A percentile compares a stretch with the other conserved stretches of the same genome.
Evolutionary conservation across 2,329 filamentous ascomycete species (phyloP).

Genomic region (Aaosphaeria pasadenensis): DNA sequence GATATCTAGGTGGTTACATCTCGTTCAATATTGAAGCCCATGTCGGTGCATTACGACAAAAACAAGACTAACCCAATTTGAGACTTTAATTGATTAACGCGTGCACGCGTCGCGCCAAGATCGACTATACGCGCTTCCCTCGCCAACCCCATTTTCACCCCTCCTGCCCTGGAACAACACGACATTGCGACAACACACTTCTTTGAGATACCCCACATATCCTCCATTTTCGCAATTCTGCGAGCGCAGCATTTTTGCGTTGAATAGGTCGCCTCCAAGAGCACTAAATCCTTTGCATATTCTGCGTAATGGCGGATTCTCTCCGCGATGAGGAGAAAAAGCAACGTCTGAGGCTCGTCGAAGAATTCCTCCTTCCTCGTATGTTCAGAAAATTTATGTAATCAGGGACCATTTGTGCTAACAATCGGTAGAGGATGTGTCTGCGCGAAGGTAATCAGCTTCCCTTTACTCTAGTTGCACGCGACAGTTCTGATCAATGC

Average conservation of each 20-base stretch:
- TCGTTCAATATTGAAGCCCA: too few species aligned
- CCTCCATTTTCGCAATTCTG: neutral
- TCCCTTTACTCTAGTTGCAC: neutral
- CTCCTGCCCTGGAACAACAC: slow-evolving; percentile 1
- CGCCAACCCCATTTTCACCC: slow-evolving; percentile 14
- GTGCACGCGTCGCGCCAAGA: neutral
- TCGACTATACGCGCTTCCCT: slow-evolving; percentile 2
- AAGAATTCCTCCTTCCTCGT: slow-evolving; percentile 94
- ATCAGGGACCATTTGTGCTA: neutral
- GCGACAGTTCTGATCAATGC: slow-evolving; percentile 36
- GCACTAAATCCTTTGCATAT: neutral
- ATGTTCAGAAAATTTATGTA: slow-evolving; percentile 34
- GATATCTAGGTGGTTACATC: too few species aligned
- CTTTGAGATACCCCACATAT: neutral
- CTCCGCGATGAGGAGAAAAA: slow-evolving; percentile 79
- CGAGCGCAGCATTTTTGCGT: neutral
- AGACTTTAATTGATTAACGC: too few species aligned
- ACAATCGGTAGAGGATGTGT: slow-evolving; percentile 49
- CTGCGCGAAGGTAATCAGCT: slow-evolving; percentile 49
- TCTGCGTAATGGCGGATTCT: slow-evolving; percentile 24
- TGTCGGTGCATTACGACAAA: too few species aligned
- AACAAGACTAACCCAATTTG: too few species aligned
- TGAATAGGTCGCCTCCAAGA: neutral
- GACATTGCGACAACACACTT: neutral
- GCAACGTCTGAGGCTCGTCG: slow-evolving; percentile 81